Evolutionary conservation across 1,284 basidiomycete genomes (phyloP).

Genomic region (Papiliotrema flavescens): DNA sequence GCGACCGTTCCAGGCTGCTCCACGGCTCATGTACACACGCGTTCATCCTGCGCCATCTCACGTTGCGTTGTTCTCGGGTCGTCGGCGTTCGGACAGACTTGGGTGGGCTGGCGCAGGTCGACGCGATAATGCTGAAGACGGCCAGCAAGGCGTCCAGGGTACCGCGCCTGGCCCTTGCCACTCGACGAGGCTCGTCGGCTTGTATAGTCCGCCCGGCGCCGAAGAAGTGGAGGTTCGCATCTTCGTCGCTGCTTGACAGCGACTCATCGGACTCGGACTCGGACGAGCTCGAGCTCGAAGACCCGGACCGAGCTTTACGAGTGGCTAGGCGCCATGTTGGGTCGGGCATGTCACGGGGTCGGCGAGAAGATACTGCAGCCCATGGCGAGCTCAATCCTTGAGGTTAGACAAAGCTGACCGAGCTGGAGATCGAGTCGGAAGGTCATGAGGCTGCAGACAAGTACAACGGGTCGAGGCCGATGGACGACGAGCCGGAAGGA

Average conservation of each 20-base stretch:
- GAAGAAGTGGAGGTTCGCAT: no score
- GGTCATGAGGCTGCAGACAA: no score
- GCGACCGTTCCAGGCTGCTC: neutral
- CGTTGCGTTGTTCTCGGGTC: no score
- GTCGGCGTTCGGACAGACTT: neutral
- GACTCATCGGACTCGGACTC: neutral
- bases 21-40: neutral
- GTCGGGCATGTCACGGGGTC: neutral
- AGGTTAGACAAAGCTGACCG: no score
- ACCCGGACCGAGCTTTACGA: neutral
- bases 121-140: neutral
- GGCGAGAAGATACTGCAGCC: neutral
- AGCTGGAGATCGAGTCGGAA: no score
- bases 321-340: neutral
- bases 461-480: no score
- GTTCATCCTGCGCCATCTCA: neutral
- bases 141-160: neutral
- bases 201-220: no score
- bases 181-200: neutral
- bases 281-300: neutral
- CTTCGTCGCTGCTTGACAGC: neutral
- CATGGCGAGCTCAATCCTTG: no score
- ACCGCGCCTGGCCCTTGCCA: neutral
- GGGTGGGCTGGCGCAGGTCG: neutral
- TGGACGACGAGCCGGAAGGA: no score